Conservation (phyloP, 164 flowering plant species). For the Houttuynia cordata region DNA sequence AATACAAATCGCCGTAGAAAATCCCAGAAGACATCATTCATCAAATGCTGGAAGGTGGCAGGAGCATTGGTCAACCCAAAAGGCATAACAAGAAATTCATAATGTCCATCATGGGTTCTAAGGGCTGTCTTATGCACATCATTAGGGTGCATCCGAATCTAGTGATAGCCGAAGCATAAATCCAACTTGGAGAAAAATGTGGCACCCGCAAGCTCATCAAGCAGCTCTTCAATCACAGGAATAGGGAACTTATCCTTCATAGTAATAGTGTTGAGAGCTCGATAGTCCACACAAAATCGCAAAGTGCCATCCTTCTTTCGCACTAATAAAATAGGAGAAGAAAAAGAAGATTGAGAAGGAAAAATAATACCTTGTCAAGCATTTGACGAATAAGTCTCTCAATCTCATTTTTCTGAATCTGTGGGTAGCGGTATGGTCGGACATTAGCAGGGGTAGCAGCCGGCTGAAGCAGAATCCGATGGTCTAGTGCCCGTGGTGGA, state of each 20-base stretch:
- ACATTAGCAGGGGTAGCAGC: neutral
- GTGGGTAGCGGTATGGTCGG: conserved; percentile 1
- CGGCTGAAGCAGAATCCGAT: neutral
- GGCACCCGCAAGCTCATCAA: conserved; percentile 5
- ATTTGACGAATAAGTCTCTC: neutral
- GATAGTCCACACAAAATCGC: conserved; percentile 2
- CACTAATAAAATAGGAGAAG: conserved; percentile 3
- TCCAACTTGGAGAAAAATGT: conserved; percentile 2
- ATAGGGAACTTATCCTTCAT: conserved; percentile 1
- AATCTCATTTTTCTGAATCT: neutral
- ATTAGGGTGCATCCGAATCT: neutral
- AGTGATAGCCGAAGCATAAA: neutral
- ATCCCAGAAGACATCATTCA: neutral
- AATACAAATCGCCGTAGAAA: neutral
- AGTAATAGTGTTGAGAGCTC: neutral
- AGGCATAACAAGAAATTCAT: conserved; percentile 6
- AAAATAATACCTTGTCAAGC: neutral
- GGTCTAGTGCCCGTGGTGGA: neutral
- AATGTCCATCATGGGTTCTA: neutral
- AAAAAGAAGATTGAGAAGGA: conserved; percentile 1
- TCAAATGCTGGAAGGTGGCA: conserved; percentile 1
- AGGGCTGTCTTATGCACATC: neutral
- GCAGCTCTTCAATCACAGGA: conserved; percentile 3
- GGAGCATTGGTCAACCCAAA: conserved; percentile 3
- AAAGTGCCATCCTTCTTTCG: conserved; percentile 1